Conservation (phyloP, 805 yeast genomes). For the Metschnikowia cerradonensis region DNA sequence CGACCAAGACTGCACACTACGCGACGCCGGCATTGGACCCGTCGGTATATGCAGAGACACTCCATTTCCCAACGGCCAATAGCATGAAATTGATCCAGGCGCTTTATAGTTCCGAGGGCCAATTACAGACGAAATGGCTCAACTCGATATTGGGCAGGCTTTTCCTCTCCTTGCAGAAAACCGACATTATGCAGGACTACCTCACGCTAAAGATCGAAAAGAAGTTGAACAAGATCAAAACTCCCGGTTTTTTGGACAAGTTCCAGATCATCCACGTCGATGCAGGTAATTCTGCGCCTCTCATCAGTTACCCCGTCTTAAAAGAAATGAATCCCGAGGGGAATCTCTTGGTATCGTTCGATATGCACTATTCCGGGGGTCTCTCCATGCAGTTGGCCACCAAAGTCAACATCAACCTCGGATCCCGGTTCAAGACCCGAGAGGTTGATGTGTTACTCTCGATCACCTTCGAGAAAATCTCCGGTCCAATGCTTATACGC, state of each 20-base stretch:
- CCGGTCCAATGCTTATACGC: constrained; percentile 67
- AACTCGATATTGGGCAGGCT: constrained; percentile 84
- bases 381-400: constrained; percentile 75
- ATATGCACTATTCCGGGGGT: constrained; percentile 71
- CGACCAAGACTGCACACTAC: constrained; percentile 47
- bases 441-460: constrained; percentile 74
- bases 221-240: constrained; percentile 73
- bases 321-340: constrained; percentile 79
- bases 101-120: constrained; percentile 78
- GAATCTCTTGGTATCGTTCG: constrained; percentile 53
- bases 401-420: constrained; percentile 69
- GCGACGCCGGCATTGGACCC: constrained; percentile 38
- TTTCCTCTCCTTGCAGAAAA: constrained; percentile 71
- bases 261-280: constrained; percentile 67
- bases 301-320: constrained; percentile 67
- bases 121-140: constrained; percentile 81
- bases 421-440: constrained; percentile 67
- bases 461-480: constrained; percentile 60
- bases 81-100: constrained; percentile 71
- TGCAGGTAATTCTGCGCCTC: constrained; percentile 80
- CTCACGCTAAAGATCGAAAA: constrained; percentile 59
- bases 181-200: constrained; percentile 57
- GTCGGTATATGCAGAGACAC: constrained; percentile 60
- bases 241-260: constrained; percentile 85
- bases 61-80: constrained; percentile 67